A percentile compares a stretch with the other conserved stretches of the same genome.
Conservation (phyloP, 2,329 filamentous ascomycete species). For the Microdochium paspali region DNA sequence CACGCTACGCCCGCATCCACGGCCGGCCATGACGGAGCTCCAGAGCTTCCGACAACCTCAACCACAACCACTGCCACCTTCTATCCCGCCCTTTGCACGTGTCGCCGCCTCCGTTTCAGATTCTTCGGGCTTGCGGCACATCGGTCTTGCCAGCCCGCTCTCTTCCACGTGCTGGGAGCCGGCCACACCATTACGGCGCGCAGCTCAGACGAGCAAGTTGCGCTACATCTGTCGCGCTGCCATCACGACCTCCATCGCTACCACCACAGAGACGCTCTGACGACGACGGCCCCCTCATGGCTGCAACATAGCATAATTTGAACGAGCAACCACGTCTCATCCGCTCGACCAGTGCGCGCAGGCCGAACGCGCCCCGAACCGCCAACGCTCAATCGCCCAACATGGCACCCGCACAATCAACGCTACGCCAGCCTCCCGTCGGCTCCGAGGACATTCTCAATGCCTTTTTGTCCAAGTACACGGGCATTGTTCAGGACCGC, state of each 20-base stretch:
- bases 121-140: background rate
- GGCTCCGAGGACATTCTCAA: constrained; percentile 56
- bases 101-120: background rate
- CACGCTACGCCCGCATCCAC: background rate
- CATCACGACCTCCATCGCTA: too few species aligned
- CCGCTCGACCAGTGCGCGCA: too few species aligned
- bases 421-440: constrained; percentile 51
- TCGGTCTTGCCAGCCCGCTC: too few species aligned
- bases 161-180: too few species aligned
- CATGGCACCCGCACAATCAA: constrained; percentile 80
- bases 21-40: background rate
- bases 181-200: too few species aligned
- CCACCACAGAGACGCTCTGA: too few species aligned
- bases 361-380: too few species aligned
- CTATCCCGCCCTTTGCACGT: background rate
- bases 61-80: background rate
- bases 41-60: background rate
- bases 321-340: too few species aligned
- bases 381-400: constrained; percentile 11
- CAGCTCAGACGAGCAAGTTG: too few species aligned
- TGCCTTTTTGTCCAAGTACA: constrained; percentile 52
- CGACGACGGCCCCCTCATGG: background rate
- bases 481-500: constrained; percentile 38
- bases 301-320: background rate
- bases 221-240: too few species aligned